These are phyloP conservation scores for Camellia japonica DNA, from an alignment of 148 eudicot genomes.

Conservation along the genomic window DNA sequence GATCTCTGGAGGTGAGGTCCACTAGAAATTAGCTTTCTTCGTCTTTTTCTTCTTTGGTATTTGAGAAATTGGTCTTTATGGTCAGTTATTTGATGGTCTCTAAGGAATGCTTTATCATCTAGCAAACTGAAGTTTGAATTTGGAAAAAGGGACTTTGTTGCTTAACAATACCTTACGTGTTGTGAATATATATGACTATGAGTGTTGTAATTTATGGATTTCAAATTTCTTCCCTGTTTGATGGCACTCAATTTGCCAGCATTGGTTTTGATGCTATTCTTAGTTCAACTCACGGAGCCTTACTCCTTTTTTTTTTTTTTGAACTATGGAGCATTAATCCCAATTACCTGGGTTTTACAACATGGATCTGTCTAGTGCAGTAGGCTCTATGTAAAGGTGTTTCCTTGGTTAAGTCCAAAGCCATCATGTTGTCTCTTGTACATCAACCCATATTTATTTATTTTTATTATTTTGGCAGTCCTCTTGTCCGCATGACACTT, in stretches of 20 bases:
- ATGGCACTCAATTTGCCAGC: background rate
- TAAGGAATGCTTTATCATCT: background rate
- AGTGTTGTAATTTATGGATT: too few species aligned
- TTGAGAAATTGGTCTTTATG: background rate
- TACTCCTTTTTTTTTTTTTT: too few species aligned
- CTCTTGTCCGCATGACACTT: background rate
- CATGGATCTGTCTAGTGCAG: background rate
- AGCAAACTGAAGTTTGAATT: background rate
- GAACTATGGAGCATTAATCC: background rate
- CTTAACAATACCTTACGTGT: too few species aligned
- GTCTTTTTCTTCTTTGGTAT: background rate
- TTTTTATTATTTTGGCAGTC: background rate
- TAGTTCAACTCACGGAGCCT: background rate
- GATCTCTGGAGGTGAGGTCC: constrained; percentile 47
- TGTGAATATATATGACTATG: too few species aligned
- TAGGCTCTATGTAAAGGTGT: background rate
- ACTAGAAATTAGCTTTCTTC: background rate
- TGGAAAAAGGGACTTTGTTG: background rate
- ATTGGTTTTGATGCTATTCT: background rate
- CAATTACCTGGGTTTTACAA: background rate
- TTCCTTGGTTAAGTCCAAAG: background rate
- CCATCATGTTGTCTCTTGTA: background rate
- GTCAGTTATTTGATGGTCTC: background rate
- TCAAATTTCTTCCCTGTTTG: too few species aligned
- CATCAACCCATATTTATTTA: background rate